Evolutionary conservation across 2,329 filamentous ascomycete genomes (phyloP), one percentile per base, ranked within the genome.

Genomic region (Penicillium glabrum): DNA sequence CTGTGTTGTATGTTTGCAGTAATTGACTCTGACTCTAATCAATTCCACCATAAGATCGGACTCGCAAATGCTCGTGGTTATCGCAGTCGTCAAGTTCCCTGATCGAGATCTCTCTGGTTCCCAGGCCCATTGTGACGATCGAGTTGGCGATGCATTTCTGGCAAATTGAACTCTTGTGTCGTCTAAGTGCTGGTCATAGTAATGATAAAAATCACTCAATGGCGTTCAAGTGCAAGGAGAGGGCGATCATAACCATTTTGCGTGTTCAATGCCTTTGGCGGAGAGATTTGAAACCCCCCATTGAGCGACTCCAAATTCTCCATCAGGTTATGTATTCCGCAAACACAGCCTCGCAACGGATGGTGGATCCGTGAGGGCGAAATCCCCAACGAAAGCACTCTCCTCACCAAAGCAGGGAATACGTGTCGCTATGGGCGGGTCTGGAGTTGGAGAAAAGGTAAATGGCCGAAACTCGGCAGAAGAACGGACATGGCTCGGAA

Each of bases 391-490:
- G 35, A 33, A 24, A 27, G 3, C 24, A 41, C 47, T 51, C 62
- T 64, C 62, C 62, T 65, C 62, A 62, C 53, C 47, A 53, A 52
- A 57, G 53, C 51, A 46, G 33, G 27, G 21, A 48, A 48, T 35
- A 24, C 33, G 54, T 51, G 41, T 46, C 26, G 46, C 35, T 29
- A 29, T 44, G 27, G 41, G 49, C 44, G 61, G 62, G 61, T 57
- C 54, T 26, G 53, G 45, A 61, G 49, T 63, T 63, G 62, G 62
- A 63, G 62, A 61, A 62, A 39, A 23, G 16, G 19, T 21, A 16
- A 29, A 27, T 14, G 59, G 62, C 62, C 56, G 61, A 63, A 50
- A 24, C 52, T 62, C 62, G 62, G 62, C 61, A 45, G 50, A 59
- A 58, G 19, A 13, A 33, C 57, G 61, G 59, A 45, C 8, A 45